Evolutionary conservation across 441 rosid species (phyloP).

Genomic region (Brassica balearica): DNA sequence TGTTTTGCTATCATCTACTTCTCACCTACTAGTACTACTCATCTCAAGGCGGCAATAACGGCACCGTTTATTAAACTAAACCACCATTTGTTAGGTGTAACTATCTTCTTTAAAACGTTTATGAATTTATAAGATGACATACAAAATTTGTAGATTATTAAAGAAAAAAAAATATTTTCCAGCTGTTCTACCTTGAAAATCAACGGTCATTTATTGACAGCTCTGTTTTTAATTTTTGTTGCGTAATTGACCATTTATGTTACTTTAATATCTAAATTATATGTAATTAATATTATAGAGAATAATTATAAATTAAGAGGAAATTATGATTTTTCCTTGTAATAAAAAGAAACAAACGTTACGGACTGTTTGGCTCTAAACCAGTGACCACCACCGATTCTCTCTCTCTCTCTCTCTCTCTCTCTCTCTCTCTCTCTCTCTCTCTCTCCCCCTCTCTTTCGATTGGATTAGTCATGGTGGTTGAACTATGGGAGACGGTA

Average conservation of each 20-base stretch:
- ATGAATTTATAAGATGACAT: not conserved
- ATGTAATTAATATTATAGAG: not conserved
- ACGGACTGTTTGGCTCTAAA: not conserved
- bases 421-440: not conserved
- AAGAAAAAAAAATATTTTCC: not conserved
- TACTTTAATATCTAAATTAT: not conserved
- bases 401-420: constrained; percentile 15
- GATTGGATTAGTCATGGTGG: constrained; percentile 57
- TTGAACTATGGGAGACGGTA: constrained; percentile 81
- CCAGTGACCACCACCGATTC: constrained; percentile 10
- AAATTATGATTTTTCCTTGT: not conserved
- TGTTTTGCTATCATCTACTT: constrained; percentile 1
- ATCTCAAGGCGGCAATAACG: not conserved
- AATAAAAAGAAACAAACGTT: not conserved
- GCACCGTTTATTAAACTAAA: not conserved
- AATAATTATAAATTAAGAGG: constrained; percentile 13
- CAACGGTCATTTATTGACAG: constrained; percentile 8
- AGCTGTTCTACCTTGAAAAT: not conserved
- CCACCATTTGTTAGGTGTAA: constrained; percentile 13
- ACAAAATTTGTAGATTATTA: not conserved
- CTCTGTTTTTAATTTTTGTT: not conserved
- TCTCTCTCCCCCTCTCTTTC: not conserved
- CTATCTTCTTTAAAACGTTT: constrained; percentile 1
- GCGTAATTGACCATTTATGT: constrained; percentile 26
- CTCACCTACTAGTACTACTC: constrained; percentile 8